Percentiles rank a stretch among this genome's conserved stretches.
Evolutionary conservation across 192 early-diverging fungal genomes (phyloP).

Genomic region (Mortierella antarctica): DNA sequence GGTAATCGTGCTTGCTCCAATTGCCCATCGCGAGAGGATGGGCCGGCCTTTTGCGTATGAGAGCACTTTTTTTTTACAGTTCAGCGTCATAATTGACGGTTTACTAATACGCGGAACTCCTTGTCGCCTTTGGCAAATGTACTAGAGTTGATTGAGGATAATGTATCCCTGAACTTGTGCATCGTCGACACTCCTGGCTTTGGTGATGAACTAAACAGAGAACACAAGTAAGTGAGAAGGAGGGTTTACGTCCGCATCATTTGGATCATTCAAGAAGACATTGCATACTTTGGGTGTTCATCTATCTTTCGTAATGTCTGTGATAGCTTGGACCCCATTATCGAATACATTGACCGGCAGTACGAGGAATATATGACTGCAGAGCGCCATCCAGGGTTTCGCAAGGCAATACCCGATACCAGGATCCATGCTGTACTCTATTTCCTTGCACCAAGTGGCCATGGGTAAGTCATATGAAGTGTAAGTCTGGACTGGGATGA

Average conservation of each 20-base stretch:
- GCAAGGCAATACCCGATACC: conserved; percentile 84
- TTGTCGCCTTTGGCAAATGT: background rate
- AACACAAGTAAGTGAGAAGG: conserved; percentile 67
- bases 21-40: no score
- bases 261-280: background rate
- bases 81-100: background rate
- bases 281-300: background rate
- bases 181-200: conserved; percentile 92
- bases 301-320: background rate
- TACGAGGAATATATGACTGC: conserved; percentile 87
- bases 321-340: conserved; percentile 85
- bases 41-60: background rate
- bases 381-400: conserved; percentile 77
- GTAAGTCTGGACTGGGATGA: no score
- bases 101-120: background rate
- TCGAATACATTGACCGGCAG: conserved; percentile 96
- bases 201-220: conserved; percentile 84
- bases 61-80: background rate
- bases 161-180: conserved; percentile 88
- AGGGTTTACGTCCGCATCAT: background rate
- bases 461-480: conserved; percentile 63
- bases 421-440: conserved; percentile 95
- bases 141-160: conserved; percentile 89
- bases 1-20: conserved; percentile 54
- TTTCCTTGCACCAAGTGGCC: conserved; percentile 95